Conservation (phyloP, 495 filamentous ascomycete genomes). For the Aspergillus asperescens region DNA sequence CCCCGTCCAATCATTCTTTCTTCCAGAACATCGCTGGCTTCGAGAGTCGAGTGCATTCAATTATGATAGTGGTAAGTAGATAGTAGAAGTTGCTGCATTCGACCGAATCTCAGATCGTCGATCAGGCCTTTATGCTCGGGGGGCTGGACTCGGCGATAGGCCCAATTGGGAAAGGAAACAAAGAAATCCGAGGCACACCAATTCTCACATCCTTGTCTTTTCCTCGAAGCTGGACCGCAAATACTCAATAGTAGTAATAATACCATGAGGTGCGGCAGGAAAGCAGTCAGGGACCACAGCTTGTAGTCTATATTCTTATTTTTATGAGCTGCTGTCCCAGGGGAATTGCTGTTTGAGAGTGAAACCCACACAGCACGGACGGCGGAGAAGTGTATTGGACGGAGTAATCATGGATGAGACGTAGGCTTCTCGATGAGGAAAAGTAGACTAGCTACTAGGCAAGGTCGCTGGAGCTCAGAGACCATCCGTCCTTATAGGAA, state of each 20-base stretch:
- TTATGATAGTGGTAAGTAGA: no score
- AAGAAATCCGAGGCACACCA: background rate
- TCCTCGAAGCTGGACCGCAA: background rate
- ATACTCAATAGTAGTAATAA: background rate
- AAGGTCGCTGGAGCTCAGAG: background rate
- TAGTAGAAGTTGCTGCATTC: background rate
- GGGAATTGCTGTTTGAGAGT: background rate
- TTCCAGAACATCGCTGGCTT: background rate
- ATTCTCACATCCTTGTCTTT: background rate
- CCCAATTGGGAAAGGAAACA: background rate
- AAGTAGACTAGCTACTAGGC: background rate
- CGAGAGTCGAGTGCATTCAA: no score
- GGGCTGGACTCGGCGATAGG: background rate
- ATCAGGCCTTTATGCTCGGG: background rate
- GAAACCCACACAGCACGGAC: slow-evolving; percentile 1
- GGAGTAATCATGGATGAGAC: no score
- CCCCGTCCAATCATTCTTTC: background rate
- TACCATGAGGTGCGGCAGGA: no score
- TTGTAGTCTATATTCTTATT: no score
- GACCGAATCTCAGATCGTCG: background rate
- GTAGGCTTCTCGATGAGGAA: no score
- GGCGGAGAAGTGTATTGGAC: background rate
- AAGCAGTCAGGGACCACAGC: no score
- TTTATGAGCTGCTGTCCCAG: no score
- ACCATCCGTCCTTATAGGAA: background rate